Evolutionary conservation across 306 rosid genomes (phyloP), one percentile per base, ranked within the genome.

Genomic region (Cucurbita argyrosperma): DNA sequence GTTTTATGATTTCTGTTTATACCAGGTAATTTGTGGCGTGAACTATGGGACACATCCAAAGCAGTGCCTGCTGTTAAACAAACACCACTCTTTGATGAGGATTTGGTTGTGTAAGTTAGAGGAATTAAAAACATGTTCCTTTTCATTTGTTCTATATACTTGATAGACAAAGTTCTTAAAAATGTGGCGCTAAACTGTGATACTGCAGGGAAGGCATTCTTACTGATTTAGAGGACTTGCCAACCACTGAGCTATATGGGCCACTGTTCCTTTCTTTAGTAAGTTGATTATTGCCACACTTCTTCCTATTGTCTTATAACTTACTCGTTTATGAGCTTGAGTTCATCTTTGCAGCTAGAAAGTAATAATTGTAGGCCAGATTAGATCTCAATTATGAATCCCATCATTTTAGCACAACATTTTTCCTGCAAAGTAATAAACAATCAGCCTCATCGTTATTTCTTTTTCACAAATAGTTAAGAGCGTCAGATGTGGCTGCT

Each of bases 1-100:
- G 19, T 69, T 50, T 14, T 69, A 26, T 69, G 74, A 49, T 37
- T 14, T 69, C 23, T 68, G 43, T 79, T 75, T 78, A 71, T 76
- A 68, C 71, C 73, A 95, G 99, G 99, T 55, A 95, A 95, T 87
- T 87, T 95, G 76, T 95, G 99, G 99, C 97, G 79, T 53, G 96
- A 95, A 78, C 83, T 95, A 46, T 95, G 99, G 99, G 91, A 81
- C 65, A 88, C 99, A 79, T 82, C 96, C 63, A 95, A 91, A 83
- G 89, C 99, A 26, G 86, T 95, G 66, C 99, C 99, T 39, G 96
- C 99, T 69, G 96, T 88, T 78, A 95, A 84, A 85, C 99, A 95
- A 83, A 76, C 90, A 69, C 97, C 99, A 74, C 95, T 95, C 65
- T 95, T 89, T 80, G 99, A 95, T 67, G 99, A 95, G 84, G 99